phyloP scores from a whole-genome alignment of 163 green algal genomes.

The Trebouxiophyceae sp. region DNA sequence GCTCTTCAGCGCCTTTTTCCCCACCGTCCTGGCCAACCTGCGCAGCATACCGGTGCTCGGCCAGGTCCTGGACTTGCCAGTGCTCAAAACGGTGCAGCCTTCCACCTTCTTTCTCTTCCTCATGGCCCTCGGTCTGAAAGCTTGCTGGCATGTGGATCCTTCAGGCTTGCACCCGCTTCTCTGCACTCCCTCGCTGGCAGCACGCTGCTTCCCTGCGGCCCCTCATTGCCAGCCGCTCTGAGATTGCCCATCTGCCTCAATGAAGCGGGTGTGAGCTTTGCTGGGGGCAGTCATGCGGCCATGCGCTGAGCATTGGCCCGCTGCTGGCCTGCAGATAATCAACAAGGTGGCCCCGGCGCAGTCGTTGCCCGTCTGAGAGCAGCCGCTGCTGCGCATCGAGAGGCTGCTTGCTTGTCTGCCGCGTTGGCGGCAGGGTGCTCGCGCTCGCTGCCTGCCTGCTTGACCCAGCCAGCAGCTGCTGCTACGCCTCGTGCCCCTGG shows the following conservation, averaged over 20 bases:
- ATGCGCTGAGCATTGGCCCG: too few species aligned
- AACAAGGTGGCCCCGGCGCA: conserved; percentile 43
- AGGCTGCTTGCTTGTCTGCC: too few species aligned
- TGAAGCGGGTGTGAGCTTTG: not conserved
- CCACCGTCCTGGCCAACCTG: conserved; percentile 85
- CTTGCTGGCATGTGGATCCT: not conserved
- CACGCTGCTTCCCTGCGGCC: not conserved
- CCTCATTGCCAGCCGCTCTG: not conserved
- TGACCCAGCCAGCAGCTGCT: too few species aligned
- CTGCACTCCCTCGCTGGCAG: not conserved
- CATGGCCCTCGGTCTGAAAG: not conserved
- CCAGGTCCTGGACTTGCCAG: conserved; percentile 72
- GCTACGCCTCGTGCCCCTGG: too few species aligned
- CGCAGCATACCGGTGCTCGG: conserved; percentile 72
- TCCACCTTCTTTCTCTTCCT: not conserved
- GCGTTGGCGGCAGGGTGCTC: too few species aligned
- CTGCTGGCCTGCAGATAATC: conserved; percentile 28
- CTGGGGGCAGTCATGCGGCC: too few species aligned
- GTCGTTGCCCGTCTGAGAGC: conserved; percentile 5
- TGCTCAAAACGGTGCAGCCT: conserved; percentile 68
- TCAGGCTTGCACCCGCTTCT: not conserved
- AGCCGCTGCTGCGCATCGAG: too few species aligned
- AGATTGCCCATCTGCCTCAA: not conserved
- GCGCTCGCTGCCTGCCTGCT: too few species aligned
- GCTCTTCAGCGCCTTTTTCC: conserved; percentile 94